phyloP scores from a whole-genome alignment of 2,329 filamentous ascomycete species.

The Graphiopsis chlorocephala region DNA sequence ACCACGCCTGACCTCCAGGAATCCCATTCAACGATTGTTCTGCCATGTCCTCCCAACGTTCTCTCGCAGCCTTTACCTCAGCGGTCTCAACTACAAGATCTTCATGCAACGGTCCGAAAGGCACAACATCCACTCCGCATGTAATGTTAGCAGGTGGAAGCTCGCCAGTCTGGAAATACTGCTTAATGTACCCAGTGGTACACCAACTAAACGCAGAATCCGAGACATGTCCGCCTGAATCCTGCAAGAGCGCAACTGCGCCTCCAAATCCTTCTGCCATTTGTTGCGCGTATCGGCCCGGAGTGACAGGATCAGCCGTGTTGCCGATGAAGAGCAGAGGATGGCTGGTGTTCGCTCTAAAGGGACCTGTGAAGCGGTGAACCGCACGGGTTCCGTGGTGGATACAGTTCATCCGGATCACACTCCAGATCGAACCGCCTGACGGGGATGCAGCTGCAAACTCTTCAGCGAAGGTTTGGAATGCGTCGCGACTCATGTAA shows the following conservation, averaged over 20 bases:
- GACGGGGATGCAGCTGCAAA: conserved; percentile 35
- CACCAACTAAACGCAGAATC: conserved; percentile 27
- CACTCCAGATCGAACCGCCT: conserved; percentile 39
- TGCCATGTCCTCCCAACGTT: not conserved
- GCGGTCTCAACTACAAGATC: not conserved
- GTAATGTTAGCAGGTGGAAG: conserved; percentile 29
- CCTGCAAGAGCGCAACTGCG: conserved; percentile 32
- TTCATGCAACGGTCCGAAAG: conserved; percentile 22
- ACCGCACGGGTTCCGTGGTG: conserved; percentile 38
- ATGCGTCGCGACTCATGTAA: conserved; percentile 24
- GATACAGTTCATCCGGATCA: conserved; percentile 38
- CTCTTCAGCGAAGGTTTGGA: conserved; percentile 35
- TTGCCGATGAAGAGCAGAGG: conserved; percentile 34
- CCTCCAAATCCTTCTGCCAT: conserved; percentile 37
- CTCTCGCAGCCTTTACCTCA: not conserved
- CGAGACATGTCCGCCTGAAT: conserved; percentile 35
- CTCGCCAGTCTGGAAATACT: conserved; percentile 35
- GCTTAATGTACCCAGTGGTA: conserved; percentile 29
- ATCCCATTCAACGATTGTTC: not conserved
- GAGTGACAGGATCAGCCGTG: conserved; percentile 37
- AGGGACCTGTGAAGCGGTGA: conserved; percentile 33
- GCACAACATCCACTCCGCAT: conserved; percentile 30
- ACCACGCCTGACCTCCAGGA: not conserved
- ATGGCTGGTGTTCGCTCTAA: conserved; percentile 27
- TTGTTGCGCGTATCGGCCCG: conserved; percentile 29